Conservation (phyloP, 805 yeast species). For the Kazachstania martiniae region DNA sequence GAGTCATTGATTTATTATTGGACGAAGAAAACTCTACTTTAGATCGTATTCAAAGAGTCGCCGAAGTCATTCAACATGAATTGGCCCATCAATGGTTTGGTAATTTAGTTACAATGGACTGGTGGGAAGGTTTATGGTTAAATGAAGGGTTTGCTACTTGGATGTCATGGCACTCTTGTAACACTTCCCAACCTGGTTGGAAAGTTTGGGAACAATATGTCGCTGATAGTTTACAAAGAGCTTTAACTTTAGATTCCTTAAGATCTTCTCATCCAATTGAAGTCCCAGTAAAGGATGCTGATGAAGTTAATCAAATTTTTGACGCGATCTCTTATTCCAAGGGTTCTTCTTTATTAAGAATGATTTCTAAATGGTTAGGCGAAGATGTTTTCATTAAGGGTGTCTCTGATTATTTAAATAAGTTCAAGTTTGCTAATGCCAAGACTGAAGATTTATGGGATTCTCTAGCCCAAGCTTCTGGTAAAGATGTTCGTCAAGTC, state of each 20-base stretch:
- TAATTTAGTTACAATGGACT: conserved; percentile 78
- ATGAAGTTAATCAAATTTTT: conserved; percentile 72
- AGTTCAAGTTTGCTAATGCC: conserved; percentile 58
- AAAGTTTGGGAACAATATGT: conserved; percentile 39
- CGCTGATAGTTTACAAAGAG: conserved; percentile 13
- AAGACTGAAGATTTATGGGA: conserved; percentile 65
- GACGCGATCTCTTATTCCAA: conserved; percentile 74
- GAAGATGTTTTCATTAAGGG: conserved; percentile 60
- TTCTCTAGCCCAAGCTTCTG: conserved; percentile 51
- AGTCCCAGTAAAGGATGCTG: conserved; percentile 69
- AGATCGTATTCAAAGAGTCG: conserved; percentile 44
- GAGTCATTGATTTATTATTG: conserved; percentile 41
- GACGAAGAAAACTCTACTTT: conserved; percentile 33
- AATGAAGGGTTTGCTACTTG: conserved; percentile 88
- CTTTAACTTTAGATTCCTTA: conserved; percentile 45
- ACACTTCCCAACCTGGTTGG: conserved; percentile 70
- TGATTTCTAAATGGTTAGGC: conserved; percentile 66
- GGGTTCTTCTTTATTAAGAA: conserved; percentile 69
- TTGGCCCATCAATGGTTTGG: conserved; percentile 92
- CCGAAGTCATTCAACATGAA: conserved; percentile 78
- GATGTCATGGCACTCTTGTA: conserved; percentile 46
- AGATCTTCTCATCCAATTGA: conserved; percentile 70
- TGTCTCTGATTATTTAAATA: conserved; percentile 55
- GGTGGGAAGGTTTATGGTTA: conserved; percentile 91
- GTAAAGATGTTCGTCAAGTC: conserved; percentile 44